Evolutionary conservation across 148 eudicot species (phyloP).

Genomic region (Polygonum aviculare): DNA sequence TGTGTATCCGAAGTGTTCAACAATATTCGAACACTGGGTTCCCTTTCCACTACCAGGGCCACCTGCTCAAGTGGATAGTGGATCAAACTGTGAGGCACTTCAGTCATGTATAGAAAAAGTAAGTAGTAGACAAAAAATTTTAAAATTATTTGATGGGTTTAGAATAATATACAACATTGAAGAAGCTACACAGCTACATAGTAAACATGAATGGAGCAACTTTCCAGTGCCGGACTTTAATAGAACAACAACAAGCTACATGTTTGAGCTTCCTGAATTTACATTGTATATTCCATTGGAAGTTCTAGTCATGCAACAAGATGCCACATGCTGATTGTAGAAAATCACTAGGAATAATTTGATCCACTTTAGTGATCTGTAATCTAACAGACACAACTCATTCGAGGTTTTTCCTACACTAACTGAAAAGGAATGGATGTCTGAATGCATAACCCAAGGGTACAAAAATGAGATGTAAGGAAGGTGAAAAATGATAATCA

Average conservation of each 20-base stretch:
- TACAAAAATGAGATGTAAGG: not conserved
- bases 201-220: not conserved
- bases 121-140: not conserved
- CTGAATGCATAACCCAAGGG: not conserved
- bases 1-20: constrained; percentile 10
- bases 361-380: not conserved
- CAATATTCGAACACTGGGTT: constrained; percentile 11
- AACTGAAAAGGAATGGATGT: not conserved
- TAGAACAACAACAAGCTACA: not conserved
- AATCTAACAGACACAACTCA: not conserved
- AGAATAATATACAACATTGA: not conserved
- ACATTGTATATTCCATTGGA: not conserved
- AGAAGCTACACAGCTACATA: not conserved
- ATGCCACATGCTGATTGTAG: not conserved
- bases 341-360: not conserved
- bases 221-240: not conserved
- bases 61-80: constrained; percentile 8
- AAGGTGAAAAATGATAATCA: not conserved
- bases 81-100: not conserved
- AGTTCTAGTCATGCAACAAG: not conserved
- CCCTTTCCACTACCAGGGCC: constrained; percentile 15
- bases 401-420: not conserved
- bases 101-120: not conserved
- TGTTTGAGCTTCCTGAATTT: not conserved
- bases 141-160: not conserved